Evolutionary conservation across 2,329 filamentous ascomycete genomes (phyloP), one percentile per base, ranked within the genome.

Genomic region (Phaeoacremonium minimum): DNA sequence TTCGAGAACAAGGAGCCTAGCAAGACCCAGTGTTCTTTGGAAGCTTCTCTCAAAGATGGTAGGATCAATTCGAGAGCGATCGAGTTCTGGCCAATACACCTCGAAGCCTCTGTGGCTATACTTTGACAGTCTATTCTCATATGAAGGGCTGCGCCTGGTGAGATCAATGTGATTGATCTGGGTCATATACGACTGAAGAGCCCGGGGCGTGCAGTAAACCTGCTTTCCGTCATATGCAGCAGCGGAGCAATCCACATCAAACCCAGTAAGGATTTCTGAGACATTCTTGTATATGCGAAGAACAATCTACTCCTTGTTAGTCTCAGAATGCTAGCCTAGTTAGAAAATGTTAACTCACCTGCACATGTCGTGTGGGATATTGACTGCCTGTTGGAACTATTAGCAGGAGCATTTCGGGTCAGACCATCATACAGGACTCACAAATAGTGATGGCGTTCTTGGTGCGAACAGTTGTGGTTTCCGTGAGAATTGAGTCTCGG

Each of bases 1-100:
- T 55, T 95, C 88, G 1, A 94, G 67, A 6, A 95, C 82, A 6
- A 95, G 68, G 2, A 95, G 71, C 31, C 88, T 74, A 17, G 88
- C 87, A 15, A 95, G 73, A 3, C 88, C 88, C 16, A 87, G 68
- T 0, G 85, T 89, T 28, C 85, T 71, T 33, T 72, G 71, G 49
- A 94, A 94, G 38, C 80, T 87, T 33, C 88, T 71, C 59, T 95
- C 88, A 44, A 86, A 94, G 33, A 95, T 89, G 15, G 87, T 94
- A 5, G 88, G 88, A 48, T 95, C 87, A 36, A 95, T 67, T 9
- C 77, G 75, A n/a, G 76, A 75, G 14, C 87, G 77, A 43, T 93
- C 83, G 12, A 94, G 68, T 8, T 79, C 69, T 2, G 83, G 73
- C 80, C 86, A 95, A 55, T 85, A 84, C 1, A 91, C 77, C 58